Evolutionary conservation across 352 stramenopile species (phyloP).

Genomic region (Phytophthora boehmeriae): DNA sequence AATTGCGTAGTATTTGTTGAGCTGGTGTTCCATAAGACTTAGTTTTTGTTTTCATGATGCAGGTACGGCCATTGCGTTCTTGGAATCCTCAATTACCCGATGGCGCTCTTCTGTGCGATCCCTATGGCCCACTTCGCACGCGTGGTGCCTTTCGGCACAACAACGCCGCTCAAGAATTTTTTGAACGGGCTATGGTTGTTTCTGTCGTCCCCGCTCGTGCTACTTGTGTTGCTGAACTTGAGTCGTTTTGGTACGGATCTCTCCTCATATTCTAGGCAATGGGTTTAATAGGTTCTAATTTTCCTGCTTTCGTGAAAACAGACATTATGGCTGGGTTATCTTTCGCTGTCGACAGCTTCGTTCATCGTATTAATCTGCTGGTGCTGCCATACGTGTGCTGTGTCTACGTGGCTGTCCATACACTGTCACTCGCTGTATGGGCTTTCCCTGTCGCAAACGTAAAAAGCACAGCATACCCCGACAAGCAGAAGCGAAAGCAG

Average conservation of each 20-base stretch:
- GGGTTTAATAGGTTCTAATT: too few species aligned
- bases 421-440: conserved; percentile 61
- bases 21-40: neutral
- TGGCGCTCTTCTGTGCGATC: conserved; percentile 74
- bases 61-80: conserved; percentile 76
- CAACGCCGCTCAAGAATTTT: conserved; percentile 29
- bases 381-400: conserved; percentile 70
- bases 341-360: conserved; percentile 58
- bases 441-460: conserved; percentile 19
- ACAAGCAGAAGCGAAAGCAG: conserved; percentile 32
- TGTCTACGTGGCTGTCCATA: conserved; percentile 76
- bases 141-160: conserved; percentile 41
- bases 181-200: conserved; percentile 54
- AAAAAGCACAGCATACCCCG: neutral
- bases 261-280: neutral
- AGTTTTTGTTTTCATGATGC: conserved; percentile 14
- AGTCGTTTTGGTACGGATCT: conserved; percentile 22
- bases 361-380: conserved; percentile 55
- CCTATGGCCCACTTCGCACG: conserved; percentile 68
- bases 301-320: conserved; percentile 16
- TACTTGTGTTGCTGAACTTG: conserved; percentile 39
- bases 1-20: neutral
- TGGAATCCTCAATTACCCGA: conserved; percentile 83
- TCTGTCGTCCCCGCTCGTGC: conserved; percentile 51
- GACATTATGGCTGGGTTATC: conserved; percentile 26